Conservation (phyloP, 495 filamentous ascomycete genomes). For the Penicillium waksmanii region DNA sequence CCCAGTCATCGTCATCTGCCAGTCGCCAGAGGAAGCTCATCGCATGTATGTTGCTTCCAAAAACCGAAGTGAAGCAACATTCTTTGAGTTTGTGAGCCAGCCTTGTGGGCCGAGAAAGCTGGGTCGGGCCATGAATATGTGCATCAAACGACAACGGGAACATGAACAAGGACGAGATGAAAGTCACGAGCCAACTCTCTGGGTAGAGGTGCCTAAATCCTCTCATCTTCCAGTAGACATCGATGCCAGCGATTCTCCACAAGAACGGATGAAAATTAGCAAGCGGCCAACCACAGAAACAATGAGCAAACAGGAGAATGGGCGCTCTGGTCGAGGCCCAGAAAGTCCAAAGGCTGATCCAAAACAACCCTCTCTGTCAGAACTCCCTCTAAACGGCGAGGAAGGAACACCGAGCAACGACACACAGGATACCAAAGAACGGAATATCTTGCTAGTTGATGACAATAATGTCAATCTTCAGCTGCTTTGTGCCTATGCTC, state of each 20-base stretch:
- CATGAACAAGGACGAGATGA: background rate
- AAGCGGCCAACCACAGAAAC: constrained; percentile 27
- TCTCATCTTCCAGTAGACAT: constrained; percentile 25
- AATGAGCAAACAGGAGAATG: constrained; percentile 6
- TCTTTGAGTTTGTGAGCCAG: constrained; percentile 38
- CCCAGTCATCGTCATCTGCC: constrained; percentile 36
- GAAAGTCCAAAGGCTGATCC: background rate
- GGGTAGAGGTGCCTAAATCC: constrained; percentile 31
- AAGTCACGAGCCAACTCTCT: constrained; percentile 25
- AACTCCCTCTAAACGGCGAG: background rate
- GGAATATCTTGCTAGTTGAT: constrained; percentile 34
- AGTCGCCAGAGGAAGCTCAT: constrained; percentile 34
- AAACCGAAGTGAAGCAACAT: constrained; percentile 8
- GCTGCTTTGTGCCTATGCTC: constrained; percentile 40
- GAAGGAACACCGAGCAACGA: background rate
- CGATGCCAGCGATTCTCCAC: constrained; percentile 16
- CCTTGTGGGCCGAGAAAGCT: constrained; percentile 38
- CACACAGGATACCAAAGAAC: background rate
- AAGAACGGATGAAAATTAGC: constrained; percentile 24
- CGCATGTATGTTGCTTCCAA: constrained; percentile 27
- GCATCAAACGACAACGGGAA: constrained; percentile 27
- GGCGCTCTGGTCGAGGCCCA: background rate
- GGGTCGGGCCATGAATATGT: constrained; percentile 27
- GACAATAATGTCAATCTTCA: constrained; percentile 45
- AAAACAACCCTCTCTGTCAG: background rate